Evolutionary conservation across 2,329 filamentous ascomycete species (phyloP), one percentile per base, ranked within the genome.

Genomic region (Xylariaceae sp.): DNA sequence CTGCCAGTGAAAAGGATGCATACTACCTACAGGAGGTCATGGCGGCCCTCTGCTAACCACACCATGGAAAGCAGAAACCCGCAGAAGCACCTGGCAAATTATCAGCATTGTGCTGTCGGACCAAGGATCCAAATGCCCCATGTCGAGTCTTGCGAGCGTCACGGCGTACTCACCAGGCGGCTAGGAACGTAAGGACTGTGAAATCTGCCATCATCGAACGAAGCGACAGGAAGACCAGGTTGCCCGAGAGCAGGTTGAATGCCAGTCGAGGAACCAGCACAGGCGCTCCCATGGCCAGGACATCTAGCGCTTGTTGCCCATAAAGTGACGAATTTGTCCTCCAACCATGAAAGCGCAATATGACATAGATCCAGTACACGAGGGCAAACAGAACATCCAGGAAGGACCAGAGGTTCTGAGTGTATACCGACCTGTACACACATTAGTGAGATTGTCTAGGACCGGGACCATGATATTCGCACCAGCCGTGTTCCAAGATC

Each of bases 171-270:
- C 31, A 53, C 86, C 86, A 93, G 3, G 74, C 74, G 5, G 84
- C 82, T 19, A 93, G 64, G 3, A 79, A 64, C 0, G 83, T 88
- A 3, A 92, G 66, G 29, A 86, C 67, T n/a, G 81, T 77, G 50
- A 93, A 93, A 52, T 93, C 82, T 5, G 77, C 77, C 74, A 93
- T 84, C 84, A 92, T 92, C 6, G 83, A 83, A 31, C 85, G 69
- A 3, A 93, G 64, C 0, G 83, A 84, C 35, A 93, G 70, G 51
- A 93, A 89, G 2, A 92, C 75, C 58, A 93, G 73, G 49, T 92
- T 92, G 50, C 90, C 83, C 0, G 84, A 85, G 53, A 92, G 74
- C 30, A 90, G 54, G 44, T 86, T 90, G 58, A 93, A 92, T 3
- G 86, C 86, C 13, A 93, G 62, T 2, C 86, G 75, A 1, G 86